These are phyloP conservation scores for Apiosordaria backusii DNA, from an alignment of 495 filamentous ascomycete genomes.

Conservation along the genomic window DNA sequence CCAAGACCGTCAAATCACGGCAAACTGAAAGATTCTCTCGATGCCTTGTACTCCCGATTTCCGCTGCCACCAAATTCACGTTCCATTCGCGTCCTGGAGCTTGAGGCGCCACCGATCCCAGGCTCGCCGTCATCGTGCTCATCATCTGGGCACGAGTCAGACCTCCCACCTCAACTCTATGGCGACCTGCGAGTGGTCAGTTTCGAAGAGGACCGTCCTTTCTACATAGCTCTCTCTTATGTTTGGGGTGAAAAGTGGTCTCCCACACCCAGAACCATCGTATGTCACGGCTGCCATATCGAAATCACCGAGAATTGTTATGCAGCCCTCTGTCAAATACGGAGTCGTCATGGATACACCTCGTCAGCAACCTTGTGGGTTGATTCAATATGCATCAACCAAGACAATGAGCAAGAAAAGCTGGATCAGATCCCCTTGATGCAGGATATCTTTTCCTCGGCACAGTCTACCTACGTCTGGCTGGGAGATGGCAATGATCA, in stretches of 20 bases:
- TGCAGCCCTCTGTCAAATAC: slow-evolving; percentile 4
- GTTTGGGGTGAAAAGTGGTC: slow-evolving; percentile 7
- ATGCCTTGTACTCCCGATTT: background rate
- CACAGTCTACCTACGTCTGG: slow-evolving; percentile 31
- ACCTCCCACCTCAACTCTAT: background rate
- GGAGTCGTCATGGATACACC: background rate
- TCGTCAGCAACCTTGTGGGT: slow-evolving; percentile 26
- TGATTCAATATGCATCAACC: slow-evolving; percentile 41
- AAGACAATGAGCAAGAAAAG: slow-evolving; percentile 30
- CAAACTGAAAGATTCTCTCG: too few species aligned
- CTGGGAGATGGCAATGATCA: slow-evolving; percentile 21
- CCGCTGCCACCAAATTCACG: background rate
- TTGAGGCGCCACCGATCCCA: background rate
- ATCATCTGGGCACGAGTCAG: background rate
- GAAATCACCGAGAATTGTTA: slow-evolving; percentile 14
- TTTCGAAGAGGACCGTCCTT: background rate
- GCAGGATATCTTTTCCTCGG: slow-evolving; percentile 32
- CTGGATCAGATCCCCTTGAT: slow-evolving; percentile 34
- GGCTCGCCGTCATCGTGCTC: too few species aligned
- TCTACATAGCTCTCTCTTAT: slow-evolving; percentile 14
- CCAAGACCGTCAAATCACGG: too few species aligned
- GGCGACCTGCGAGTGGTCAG: slow-evolving; percentile 9
- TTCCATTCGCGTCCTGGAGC: background rate
- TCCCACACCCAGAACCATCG: background rate
- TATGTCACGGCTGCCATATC: background rate